phyloP scores from a whole-genome alignment of 139 green algal species.

The Tetradesmus obliquus region DNA sequence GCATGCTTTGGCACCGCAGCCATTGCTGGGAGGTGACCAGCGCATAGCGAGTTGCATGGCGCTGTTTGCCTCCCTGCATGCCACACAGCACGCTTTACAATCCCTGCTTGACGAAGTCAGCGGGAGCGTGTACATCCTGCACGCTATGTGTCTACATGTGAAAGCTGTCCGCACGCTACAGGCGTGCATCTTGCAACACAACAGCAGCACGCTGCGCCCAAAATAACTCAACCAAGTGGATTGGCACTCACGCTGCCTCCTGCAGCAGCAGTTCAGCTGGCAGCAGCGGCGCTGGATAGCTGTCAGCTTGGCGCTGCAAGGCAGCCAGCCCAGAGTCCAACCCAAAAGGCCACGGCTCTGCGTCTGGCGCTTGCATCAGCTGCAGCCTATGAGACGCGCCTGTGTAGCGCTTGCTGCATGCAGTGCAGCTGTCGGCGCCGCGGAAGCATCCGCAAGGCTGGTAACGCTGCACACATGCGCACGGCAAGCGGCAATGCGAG shows the following conservation, averaged over 20 bases:
- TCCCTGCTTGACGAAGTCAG: too few species aligned
- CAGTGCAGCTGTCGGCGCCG: too few species aligned
- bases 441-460: neutral
- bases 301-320: neutral
- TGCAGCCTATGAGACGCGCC: neutral
- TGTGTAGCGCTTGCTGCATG: neutral
- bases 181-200: too few species aligned
- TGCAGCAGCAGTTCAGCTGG: neutral
- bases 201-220: too few species aligned
- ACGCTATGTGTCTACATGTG: neutral
- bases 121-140: too few species aligned
- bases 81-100: too few species aligned
- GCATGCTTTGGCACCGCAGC: too few species aligned
- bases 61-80: too few species aligned
- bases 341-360: neutral
- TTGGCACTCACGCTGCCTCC: neutral
- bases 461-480: neutral
- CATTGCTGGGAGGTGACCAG: too few species aligned
- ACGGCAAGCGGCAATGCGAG: too few species aligned
- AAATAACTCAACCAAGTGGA: too few species aligned
- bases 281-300: neutral
- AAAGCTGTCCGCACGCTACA: neutral
- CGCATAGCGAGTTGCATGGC: too few species aligned
- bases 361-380: neutral
- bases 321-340: neutral